Evolutionary conservation across 2,329 filamentous ascomycete genomes (phyloP).

Genomic region (Clonostachys solani): DNA sequence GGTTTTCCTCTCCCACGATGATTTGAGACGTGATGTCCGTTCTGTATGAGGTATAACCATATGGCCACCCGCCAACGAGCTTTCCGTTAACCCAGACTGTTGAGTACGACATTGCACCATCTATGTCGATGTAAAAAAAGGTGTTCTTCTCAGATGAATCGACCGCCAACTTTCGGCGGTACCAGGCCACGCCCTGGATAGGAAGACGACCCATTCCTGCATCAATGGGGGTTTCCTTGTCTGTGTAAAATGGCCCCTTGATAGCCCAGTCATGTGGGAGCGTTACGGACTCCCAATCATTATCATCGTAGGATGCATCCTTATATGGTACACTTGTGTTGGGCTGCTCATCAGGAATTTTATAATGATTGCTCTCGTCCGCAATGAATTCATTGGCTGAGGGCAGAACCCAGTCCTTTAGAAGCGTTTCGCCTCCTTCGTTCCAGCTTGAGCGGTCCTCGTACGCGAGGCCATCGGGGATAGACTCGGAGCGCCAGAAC

Average conservation of each 20-base stretch:
- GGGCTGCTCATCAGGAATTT: constrained; percentile 16
- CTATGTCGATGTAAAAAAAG: constrained; percentile 39
- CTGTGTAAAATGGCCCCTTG: constrained; percentile 34
- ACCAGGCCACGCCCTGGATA: constrained; percentile 48
- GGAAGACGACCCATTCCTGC: constrained; percentile 39
- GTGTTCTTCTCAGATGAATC: constrained; percentile 23
- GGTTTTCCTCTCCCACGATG: constrained; percentile 25
- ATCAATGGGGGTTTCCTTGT: constrained; percentile 17
- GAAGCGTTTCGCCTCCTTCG: not conserved
- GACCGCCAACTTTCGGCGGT: constrained; percentile 33
- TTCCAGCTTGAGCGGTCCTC: constrained; percentile 5
- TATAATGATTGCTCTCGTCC: constrained; percentile 15
- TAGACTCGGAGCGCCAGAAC: constrained; percentile 27
- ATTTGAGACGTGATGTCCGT: constrained; percentile 41
- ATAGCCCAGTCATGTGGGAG: constrained; percentile 48
- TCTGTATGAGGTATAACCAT: constrained; percentile 44
- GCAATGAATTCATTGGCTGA: constrained; percentile 32
- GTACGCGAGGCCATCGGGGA: constrained; percentile 25
- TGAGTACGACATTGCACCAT: constrained; percentile 47
- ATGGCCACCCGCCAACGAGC: constrained; percentile 47
- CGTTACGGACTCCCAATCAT: constrained; percentile 30
- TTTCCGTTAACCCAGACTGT: constrained; percentile 47
- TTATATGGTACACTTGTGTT: constrained; percentile 23
- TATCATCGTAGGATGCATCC: constrained; percentile 28
- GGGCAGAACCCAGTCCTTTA: constrained; percentile 37